Percentiles rank a stretch among this genome's conserved stretches.
phyloP scores from a whole-genome alignment of 1,139 yeast genomes.

The Pichia sp. region DNA sequence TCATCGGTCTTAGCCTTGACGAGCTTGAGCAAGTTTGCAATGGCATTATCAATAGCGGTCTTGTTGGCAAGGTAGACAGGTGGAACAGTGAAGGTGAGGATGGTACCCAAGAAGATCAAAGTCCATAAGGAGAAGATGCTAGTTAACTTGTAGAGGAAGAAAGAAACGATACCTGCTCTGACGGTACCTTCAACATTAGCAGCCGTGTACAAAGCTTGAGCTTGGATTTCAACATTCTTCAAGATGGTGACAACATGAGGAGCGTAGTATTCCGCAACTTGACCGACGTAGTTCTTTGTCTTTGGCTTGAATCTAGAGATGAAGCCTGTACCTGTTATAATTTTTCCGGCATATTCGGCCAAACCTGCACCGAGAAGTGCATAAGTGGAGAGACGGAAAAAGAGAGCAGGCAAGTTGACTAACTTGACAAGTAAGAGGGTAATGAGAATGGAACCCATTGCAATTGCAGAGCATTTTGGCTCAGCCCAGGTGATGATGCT shows the following conservation, averaged over 20 bases:
- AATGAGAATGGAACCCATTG: conserved; percentile 58
- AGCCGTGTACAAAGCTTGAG: conserved; percentile 58
- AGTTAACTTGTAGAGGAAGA: conserved; percentile 64
- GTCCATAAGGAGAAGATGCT: conserved; percentile 72
- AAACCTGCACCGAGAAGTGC: conserved; percentile 51
- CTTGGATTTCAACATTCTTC: conserved; percentile 38
- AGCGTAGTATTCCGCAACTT: conserved; percentile 34
- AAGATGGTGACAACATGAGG: conserved; percentile 40
- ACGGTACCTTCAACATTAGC: conserved; percentile 63
- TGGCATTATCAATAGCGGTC: conserved; percentile 71
- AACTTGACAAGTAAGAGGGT: conserved; percentile 58
- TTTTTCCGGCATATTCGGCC: conserved; percentile 62
- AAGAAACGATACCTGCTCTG: conserved; percentile 63
- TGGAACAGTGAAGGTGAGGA: conserved; percentile 70
- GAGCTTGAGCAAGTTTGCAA: conserved; percentile 48
- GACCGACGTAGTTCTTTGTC: conserved; percentile 28
- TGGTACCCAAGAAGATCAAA: conserved; percentile 48
- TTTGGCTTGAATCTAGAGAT: conserved; percentile 58
- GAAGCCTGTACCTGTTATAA: conserved; percentile 64
- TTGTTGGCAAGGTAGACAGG: conserved; percentile 67
- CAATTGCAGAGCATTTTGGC: conserved; percentile 72
- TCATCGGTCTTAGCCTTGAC: conserved; percentile 54
- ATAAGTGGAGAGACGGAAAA: conserved; percentile 44
- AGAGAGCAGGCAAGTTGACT: conserved; percentile 61
- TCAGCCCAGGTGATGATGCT: conserved; percentile 71